Evolutionary conservation across 2,329 filamentous ascomycete species (phyloP).

Genomic region (Neopestalotiopsis sp.): DNA sequence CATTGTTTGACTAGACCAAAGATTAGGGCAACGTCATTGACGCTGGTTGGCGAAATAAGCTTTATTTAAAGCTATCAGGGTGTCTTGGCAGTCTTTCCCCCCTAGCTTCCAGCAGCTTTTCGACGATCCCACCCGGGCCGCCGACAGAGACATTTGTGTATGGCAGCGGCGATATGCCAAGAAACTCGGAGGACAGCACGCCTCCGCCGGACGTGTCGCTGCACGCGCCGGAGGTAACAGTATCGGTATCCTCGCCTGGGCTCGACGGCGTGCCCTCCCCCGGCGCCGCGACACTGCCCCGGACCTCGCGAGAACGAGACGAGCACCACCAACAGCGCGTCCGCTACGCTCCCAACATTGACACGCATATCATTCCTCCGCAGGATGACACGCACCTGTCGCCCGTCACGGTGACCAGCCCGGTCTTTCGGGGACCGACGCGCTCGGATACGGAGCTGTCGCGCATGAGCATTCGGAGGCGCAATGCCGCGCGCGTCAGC

Average conservation of each 20-base stretch:
- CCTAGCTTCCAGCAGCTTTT: constrained; percentile 2
- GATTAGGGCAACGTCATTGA: neutral
- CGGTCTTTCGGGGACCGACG: neutral
- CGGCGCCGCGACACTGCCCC: constrained; percentile 6
- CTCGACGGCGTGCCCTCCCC: constrained; percentile 3
- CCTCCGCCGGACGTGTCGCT: neutral
- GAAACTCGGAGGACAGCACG: neutral
- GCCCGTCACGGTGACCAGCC: neutral
- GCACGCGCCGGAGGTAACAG: neutral
- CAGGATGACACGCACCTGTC: neutral
- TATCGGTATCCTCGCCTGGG: constrained; percentile 2
- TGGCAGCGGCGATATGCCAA: constrained; percentile 9
- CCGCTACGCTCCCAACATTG: neutral
- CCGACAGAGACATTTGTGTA: neutral
- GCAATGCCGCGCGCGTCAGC: constrained; percentile 20
- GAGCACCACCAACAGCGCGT: constrained; percentile 1
- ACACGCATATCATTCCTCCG: neutral
- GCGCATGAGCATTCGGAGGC: neutral
- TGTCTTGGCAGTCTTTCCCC: neutral
- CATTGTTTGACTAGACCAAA: neutral
- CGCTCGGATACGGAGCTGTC: constrained; percentile 14
- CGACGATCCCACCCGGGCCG: neutral
- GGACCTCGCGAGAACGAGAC: constrained; percentile 11
- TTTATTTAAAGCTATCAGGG: neutral
- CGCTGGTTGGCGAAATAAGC: neutral